Percentiles rank a stretch among this genome's conserved stretches.
These are phyloP conservation scores for Xerocomus nothofagi DNA, from an alignment of 1,284 basidiomycete genomes.

Conservation along the genomic window DNA sequence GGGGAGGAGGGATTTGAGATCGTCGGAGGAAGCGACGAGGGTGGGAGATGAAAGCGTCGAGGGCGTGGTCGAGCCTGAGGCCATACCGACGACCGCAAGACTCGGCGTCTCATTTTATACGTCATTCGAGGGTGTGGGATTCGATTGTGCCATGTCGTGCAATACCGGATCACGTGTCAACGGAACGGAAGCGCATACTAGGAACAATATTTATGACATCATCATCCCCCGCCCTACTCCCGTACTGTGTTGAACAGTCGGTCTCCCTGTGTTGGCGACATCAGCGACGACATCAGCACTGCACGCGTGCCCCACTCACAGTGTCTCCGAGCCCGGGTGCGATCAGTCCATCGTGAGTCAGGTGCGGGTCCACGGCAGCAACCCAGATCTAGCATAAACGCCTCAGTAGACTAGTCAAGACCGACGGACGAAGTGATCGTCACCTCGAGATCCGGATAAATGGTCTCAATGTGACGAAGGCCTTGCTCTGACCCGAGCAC, in stretches of 20 bases:
- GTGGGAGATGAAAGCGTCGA: constrained; percentile 14
- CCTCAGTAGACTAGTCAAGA: constrained; percentile 1
- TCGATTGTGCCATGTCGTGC: constrained; percentile 32
- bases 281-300: background rate
- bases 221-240: constrained; percentile 28
- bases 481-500: constrained; percentile 82
- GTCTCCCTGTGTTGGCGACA: constrained; percentile 50
- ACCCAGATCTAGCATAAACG: constrained; percentile 68
- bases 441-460: constrained; percentile 83
- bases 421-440: constrained; percentile 7
- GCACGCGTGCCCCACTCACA: constrained; percentile 51
- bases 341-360: constrained; percentile 78
- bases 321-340: constrained; percentile 88
- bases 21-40: constrained; percentile 24
- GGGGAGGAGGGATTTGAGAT: constrained; percentile 21
- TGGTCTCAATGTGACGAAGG: constrained; percentile 61
- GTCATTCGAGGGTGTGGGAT: constrained; percentile 27
- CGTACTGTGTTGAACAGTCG: constrained; percentile 61
- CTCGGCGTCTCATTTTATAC: too few relatives aligned
- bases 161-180: constrained; percentile 30
- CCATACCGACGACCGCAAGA: too few relatives aligned
- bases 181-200: constrained; percentile 13
- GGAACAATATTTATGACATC: too few relatives aligned
- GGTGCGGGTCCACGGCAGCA: constrained; percentile 72
- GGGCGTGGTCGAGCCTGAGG: constrained; percentile 5